Evolutionary conservation across 2,329 filamentous ascomycete genomes (phyloP).

Genomic region (Fusarium buharicum): DNA sequence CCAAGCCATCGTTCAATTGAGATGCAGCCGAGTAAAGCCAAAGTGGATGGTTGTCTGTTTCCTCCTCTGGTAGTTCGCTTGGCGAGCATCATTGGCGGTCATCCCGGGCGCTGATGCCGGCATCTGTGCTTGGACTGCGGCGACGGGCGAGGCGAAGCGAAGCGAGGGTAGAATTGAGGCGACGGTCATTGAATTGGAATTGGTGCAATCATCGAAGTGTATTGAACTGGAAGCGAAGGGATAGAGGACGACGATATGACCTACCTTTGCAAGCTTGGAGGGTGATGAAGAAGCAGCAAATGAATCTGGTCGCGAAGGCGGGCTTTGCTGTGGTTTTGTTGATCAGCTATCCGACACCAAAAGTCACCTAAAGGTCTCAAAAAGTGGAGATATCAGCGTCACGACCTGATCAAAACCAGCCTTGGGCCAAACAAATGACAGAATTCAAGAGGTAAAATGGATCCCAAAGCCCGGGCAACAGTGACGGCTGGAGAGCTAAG

Average conservation of each 20-base stretch:
- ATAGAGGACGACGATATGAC: conserved; percentile 13
- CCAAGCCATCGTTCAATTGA: conserved; percentile 23
- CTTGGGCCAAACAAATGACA: conserved; percentile 26
- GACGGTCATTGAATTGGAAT: conserved; percentile 20
- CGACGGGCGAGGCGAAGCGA: conserved; percentile 19
- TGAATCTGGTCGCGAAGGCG: conserved; percentile 43
- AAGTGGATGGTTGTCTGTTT: conserved; percentile 4
- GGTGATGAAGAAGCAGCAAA: conserved; percentile 47
- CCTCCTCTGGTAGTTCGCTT: conserved; percentile 12
- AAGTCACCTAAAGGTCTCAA: conserved; percentile 41
- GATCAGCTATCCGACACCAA: conserved; percentile 43
- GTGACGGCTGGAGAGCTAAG: background rate
- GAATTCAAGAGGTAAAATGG: conserved; percentile 22
- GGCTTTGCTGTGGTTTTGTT: conserved; percentile 48
- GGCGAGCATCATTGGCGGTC: conserved; percentile 24
- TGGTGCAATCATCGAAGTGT: conserved; percentile 17
- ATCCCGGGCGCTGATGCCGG: conserved; percentile 14
- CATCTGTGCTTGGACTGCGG: conserved; percentile 25
- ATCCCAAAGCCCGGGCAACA: conserved; percentile 23
- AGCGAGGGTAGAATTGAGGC: conserved; percentile 13
- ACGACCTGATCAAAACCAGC: conserved; percentile 41
- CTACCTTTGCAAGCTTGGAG: conserved; percentile 46
- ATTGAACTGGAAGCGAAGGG: conserved; percentile 7
- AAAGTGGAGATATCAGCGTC: conserved; percentile 45
- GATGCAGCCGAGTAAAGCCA: conserved; percentile 5